Conservation (phyloP, 192 early-diverging fungal genomes). For the Gonapodya sp. region DNA sequence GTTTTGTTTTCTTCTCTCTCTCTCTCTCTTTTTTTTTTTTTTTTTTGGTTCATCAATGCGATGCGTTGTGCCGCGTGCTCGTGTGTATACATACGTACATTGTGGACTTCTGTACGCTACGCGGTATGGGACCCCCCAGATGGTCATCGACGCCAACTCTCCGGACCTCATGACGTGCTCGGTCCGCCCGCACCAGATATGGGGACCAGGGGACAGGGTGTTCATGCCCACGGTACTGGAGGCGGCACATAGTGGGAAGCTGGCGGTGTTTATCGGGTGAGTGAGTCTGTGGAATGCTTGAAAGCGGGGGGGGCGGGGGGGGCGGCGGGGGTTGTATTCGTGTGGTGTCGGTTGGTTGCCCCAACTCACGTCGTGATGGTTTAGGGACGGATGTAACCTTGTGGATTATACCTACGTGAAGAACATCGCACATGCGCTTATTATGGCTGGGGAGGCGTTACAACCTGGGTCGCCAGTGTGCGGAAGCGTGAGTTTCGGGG, state of each 20-base stretch:
- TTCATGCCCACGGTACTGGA: background rate
- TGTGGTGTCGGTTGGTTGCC: background rate
- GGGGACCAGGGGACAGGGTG: background rate
- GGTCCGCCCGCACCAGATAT: slow-evolving; percentile 3
- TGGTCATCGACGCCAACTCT: background rate
- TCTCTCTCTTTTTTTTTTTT: too few relatives aligned
- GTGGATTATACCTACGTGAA: background rate
- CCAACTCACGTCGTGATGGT: background rate
- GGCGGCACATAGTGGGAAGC: background rate
- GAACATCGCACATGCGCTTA: background rate
- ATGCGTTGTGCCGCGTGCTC: too few relatives aligned
- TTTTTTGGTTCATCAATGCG: too few relatives aligned
- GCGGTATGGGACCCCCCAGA: background rate
- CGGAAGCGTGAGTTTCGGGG: background rate
- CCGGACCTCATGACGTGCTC: background rate
- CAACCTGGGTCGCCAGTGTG: background rate
- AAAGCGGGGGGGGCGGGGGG: too few relatives aligned
- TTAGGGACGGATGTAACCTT: background rate
- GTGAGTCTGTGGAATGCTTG: too few relatives aligned
- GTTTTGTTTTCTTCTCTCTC: too few relatives aligned
- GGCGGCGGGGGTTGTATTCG: background rate
- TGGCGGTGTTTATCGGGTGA: background rate
- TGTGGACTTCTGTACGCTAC: too few relatives aligned
- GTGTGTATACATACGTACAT: too few relatives aligned
- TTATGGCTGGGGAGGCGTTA: background rate